Base-by-base conservation (phyloP, 495 filamentous ascomycete genomes). In the Neurospora terricola region DNA sequence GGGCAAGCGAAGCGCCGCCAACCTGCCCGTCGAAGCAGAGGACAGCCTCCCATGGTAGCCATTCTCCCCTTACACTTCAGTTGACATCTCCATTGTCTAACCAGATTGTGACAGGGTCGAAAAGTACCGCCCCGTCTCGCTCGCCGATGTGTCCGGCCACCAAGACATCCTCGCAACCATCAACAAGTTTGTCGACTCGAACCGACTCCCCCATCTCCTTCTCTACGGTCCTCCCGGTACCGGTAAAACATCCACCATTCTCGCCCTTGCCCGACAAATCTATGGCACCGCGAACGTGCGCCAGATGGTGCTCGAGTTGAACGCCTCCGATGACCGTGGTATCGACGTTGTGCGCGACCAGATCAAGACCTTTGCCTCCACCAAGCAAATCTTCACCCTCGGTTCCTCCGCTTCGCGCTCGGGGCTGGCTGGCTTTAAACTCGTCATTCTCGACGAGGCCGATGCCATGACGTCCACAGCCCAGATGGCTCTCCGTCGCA, bases 341-440 rank as follows among this genome's bases (percentile, higher is more conserved):
- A 99, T 99, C 82, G 96, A 99, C 75, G 96, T 99, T 6, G 96
- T 99, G 62, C 89, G 95, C 73, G 96, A 99, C 82, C 96, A 98
- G 81, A 98, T 99, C 85, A 98, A 98, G 85, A 99, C 96, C 2
- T 99, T 98, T 82, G 94, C 93, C 37, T 96, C 92, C 77, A 88
- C 84, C 75, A 85, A 85, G 74, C 90, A 92, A 73, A 92, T 88
- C 68, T 87, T 87, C 76, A 82, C 78, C 39, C 78, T 81, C 70
- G 81, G 82, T 81, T 71, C 79, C 4, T 76, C 76, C 76, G 82
- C 70, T 71, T 70, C 69, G 21, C 77, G 71, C 76, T 78, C 88
- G 40, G 81, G 82, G 6, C 85, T 97, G 27, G 93, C 90, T 0
- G 86, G 86, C 7, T 99, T 91, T 85, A 99, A 99, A 82, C 89